phyloP scores from a whole-genome alignment of 2,329 filamentous ascomycete species.

The Coniochaeta prunicola region DNA sequence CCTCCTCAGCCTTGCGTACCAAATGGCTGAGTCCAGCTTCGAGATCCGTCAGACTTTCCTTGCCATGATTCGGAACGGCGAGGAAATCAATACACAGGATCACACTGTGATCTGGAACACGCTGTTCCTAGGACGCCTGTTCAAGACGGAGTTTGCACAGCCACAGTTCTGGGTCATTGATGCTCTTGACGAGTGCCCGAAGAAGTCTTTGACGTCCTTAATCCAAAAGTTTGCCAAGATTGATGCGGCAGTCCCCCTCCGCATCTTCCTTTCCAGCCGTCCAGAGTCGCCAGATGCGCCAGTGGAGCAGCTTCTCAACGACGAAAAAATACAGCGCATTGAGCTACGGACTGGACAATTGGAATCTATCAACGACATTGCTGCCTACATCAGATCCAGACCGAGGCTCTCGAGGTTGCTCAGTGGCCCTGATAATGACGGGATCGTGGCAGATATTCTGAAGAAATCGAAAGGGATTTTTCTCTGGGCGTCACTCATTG shows the following conservation, averaged over 20 bases:
- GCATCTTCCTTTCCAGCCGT: constrained; percentile 16
- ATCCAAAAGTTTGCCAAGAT: constrained; percentile 13
- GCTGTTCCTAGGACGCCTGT: constrained; percentile 13
- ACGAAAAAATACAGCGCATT: constrained; percentile 11
- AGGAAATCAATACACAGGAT: constrained; percentile 9
- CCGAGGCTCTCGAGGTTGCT: too few relatives aligned
- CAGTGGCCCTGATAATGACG: background rate
- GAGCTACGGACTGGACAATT: constrained; percentile 10
- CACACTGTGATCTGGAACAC: constrained; percentile 14
- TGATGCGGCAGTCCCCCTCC: constrained; percentile 7
- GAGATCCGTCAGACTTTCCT: constrained; percentile 12
- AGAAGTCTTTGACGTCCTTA: constrained; percentile 5
- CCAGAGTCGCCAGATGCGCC: constrained; percentile 10
- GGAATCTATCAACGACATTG: too few relatives aligned
- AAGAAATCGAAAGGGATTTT: constrained; percentile 16
- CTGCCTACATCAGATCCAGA: too few relatives aligned
- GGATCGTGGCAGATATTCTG: constrained; percentile 11
- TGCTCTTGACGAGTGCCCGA: constrained; percentile 14
- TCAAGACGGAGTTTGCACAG: constrained; percentile 9
- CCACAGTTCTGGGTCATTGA: constrained; percentile 17
- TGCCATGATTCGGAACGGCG: constrained; percentile 11
- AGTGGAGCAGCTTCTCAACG: constrained; percentile 6
- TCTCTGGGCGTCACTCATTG: constrained; percentile 16
- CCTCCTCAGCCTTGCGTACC: constrained; percentile 13
- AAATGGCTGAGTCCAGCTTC: constrained; percentile 14